Evolutionary conservation across 176 grass and related monocot genomes (phyloP), one percentile per base, ranked within the genome.

Genomic region (Typha latifolia): DNA sequence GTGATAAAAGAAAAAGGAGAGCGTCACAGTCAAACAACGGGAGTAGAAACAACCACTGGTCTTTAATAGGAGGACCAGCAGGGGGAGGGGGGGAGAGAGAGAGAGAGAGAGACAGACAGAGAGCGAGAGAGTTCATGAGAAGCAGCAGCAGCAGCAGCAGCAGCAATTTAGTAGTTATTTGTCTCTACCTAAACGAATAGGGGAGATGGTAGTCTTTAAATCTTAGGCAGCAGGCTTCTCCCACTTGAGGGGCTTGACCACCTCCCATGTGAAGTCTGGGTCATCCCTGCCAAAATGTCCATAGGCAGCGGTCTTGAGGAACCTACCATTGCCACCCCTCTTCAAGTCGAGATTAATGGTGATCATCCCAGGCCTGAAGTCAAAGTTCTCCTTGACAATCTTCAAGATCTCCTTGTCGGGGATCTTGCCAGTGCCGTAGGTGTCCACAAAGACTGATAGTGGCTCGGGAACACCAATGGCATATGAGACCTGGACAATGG

Each of bases 221-320:
- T 4, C 71, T 76, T 59, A 76, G n/a, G 63, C 74, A 13, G 32
- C n/a, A 2, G 63, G 24, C 55, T 76, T 82, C 62, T 67, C 62
- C 64, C 16, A 67, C 66, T 76, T 67, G 61, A 82, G 80, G 32
- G 68, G 68, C 52, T 77, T 72, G 23, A 83, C 80, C 0, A 72
- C 68, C 80, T 83, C 80, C 80, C 80, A 83, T 50, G 80, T 83
- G 48, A 83, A 83, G 57, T 83, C 80, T 8, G 80, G 62, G 51
- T 73, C 80, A 23, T 78, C 70, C 63, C 80, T 71, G 49, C 74
- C 80, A 5, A 83, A 83, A 49, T 83, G 80, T 20, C 80, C 80
- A 9, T 83, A 83, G 29, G 80, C 80, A 0, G 80, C 80, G 0
- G 80, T 83, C 68, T 83, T 78, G 68, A 83, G 61, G 74, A 72